phyloP scores from a whole-genome alignment of 768 basidiomycete genomes.

The Mrakia frigida region DNA sequence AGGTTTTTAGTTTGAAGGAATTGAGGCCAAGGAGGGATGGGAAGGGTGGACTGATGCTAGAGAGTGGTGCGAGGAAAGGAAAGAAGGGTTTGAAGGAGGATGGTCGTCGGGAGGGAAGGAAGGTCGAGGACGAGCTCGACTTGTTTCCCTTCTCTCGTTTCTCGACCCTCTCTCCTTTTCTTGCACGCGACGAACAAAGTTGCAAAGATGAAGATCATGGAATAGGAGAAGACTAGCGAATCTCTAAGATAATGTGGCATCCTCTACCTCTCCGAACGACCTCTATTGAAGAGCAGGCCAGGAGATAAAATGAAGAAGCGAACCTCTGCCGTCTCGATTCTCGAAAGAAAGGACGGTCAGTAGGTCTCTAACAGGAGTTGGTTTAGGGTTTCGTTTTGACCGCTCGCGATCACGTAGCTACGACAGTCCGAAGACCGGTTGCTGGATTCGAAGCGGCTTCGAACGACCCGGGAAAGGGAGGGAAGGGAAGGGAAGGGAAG shows the following conservation, averaged over 20 bases:
- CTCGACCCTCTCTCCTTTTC: background rate
- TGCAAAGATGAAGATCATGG: background rate
- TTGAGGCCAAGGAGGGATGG: no score
- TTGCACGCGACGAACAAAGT: background rate
- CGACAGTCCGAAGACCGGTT: slow-evolving; percentile 6
- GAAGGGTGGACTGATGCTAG: no score
- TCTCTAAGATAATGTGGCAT: slow-evolving; percentile 4
- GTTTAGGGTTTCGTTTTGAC: slow-evolving; percentile 28
- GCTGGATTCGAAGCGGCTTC: slow-evolving; percentile 27
- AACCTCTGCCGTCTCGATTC: background rate
- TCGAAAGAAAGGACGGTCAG: background rate
- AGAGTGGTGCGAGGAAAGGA: no score
- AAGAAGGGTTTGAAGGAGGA: no score
- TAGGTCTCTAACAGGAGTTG: slow-evolving; percentile 17
- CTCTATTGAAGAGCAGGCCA: slow-evolving; percentile 2
- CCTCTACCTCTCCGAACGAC: slow-evolving; percentile 9
- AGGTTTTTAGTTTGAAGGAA: no score
- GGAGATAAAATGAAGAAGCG: slow-evolving; percentile 1
- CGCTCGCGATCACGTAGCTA: slow-evolving; percentile 24
- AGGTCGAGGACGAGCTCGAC: background rate
- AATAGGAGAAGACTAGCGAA: background rate
- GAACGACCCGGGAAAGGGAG: slow-evolving; percentile 14
- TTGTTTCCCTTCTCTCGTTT: background rate
- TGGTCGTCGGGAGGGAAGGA: no score
- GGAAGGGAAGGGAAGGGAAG: background rate